These are phyloP conservation scores for Castanopsis chinensis DNA, from an alignment of 306 rosid species.

Conservation along the genomic window DNA sequence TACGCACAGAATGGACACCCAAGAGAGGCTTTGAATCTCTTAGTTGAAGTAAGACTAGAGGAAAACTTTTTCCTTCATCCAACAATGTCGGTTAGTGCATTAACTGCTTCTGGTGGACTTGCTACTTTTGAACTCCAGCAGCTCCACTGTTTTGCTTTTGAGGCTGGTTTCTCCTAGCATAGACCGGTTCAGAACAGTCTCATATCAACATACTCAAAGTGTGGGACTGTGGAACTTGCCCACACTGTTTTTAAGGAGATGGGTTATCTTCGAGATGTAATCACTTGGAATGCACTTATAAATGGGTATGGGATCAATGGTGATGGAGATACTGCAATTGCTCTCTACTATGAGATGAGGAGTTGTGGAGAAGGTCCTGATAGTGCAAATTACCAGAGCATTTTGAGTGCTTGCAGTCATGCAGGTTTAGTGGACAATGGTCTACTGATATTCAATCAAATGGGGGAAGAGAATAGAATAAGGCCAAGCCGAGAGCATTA, in stretches of 20 bases:
- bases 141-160: background rate
- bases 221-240: conserved; percentile 7
- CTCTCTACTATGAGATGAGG: conserved; percentile 11
- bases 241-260: conserved; percentile 6
- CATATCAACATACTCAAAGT: conserved; percentile 14
- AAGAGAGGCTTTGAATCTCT: conserved; percentile 7
- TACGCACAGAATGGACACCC: background rate
- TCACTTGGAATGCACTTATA: conserved; percentile 10
- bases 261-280: background rate
- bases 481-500: conserved; percentile 11
- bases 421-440: conserved; percentile 13
- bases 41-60: conserved; percentile 1
- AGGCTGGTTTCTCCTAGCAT: background rate
- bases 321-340: background rate
- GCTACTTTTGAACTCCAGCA: conserved; percentile 11
- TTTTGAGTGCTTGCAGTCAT: conserved; percentile 17
- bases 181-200: conserved; percentile 1
- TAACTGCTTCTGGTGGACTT: conserved; percentile 5
- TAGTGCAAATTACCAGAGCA: conserved; percentile 3
- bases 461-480: conserved; percentile 2
- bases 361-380: conserved; percentile 8
- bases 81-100: conserved; percentile 4
- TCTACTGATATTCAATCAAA: conserved; percentile 4
- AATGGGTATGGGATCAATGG: conserved; percentile 12
- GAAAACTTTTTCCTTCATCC: conserved; percentile 8